These are phyloP conservation scores for Phylloporus sp. DNA, from an alignment of 768 basidiomycete species.

Conservation along the genomic window DNA sequence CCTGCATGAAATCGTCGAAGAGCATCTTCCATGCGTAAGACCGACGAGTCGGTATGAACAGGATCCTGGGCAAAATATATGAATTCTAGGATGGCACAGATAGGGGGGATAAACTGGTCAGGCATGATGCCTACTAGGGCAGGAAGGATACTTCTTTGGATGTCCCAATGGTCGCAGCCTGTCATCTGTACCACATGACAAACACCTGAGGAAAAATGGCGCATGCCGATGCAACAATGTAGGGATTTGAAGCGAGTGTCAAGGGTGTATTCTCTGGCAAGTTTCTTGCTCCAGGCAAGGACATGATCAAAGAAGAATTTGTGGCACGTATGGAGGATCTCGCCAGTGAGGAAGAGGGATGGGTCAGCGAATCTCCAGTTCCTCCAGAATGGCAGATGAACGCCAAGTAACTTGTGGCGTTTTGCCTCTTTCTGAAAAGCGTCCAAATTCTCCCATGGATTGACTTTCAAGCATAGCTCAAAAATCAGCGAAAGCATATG, in stretches of 20 bases:
- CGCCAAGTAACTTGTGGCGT: not conserved
- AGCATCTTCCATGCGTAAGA: conserved; percentile 2
- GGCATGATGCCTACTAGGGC: not conserved
- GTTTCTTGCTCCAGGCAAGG: conserved; percentile 12
- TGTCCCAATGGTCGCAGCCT: conserved; percentile 36
- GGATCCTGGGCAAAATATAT: conserved; percentile 20
- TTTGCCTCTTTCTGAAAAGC: not conserved
- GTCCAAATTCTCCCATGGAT: not conserved
- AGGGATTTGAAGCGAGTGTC: not conserved
- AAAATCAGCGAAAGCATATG: not conserved
- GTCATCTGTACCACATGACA: conserved; percentile 40
- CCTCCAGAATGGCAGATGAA: not conserved
- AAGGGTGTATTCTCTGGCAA: not conserved
- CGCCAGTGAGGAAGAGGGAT: not conserved
- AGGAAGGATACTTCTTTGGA: conserved; percentile 33
- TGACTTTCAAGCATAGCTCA: not conserved
- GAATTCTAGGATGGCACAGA: conserved; percentile 24
- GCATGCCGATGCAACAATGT: conserved; percentile 21
- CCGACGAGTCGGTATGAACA: conserved; percentile 10
- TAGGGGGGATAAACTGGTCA: not conserved
- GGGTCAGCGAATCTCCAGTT: not conserved
- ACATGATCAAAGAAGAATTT: conserved; percentile 16
- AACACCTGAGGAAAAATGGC: conserved; percentile 38
- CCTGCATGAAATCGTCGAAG: conserved; percentile 9
- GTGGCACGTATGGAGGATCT: conserved; percentile 4